A percentile compares a stretch with the other conserved stretches of the same genome.
Evolutionary conservation across 208 protist genomes (phyloP).

Genomic region (Jaenimonas drosophilae): DNA sequence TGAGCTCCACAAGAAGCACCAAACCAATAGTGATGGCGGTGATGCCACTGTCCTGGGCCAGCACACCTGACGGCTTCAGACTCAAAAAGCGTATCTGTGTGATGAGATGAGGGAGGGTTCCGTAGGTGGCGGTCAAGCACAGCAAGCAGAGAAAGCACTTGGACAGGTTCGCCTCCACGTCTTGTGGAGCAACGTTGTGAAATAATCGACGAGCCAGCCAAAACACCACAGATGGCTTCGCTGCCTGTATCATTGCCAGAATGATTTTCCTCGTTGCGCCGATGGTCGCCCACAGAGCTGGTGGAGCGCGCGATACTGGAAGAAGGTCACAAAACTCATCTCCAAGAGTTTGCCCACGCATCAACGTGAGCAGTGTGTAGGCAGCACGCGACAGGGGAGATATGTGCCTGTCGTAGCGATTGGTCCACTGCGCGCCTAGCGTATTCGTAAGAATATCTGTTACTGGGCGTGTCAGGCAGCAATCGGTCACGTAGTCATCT

Average conservation of each 20-base stretch:
- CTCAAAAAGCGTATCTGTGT: slow-evolving; percentile 57
- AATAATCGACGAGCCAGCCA: slow-evolving; percentile 38
- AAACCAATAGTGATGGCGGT: slow-evolving; percentile 65
- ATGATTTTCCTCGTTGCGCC: slow-evolving; percentile 31
- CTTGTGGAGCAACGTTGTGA: slow-evolving; percentile 38
- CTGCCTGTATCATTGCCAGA: slow-evolving; percentile 42
- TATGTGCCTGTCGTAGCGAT: slow-evolving; percentile 60
- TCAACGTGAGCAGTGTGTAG: slow-evolving; percentile 63
- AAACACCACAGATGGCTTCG: slow-evolving; percentile 45
- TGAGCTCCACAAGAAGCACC: slow-evolving; percentile 56
- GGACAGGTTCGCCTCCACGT: slow-evolving; percentile 46
- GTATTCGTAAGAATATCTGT: slow-evolving; percentile 59
- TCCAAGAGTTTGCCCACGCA: slow-evolving; percentile 66
- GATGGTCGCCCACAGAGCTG: slow-evolving; percentile 29
- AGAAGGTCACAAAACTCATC: slow-evolving; percentile 85
- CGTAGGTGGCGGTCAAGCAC: slow-evolving; percentile 78
- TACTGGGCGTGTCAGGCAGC: slow-evolving; percentile 37
- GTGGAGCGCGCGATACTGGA: slow-evolving; percentile 30
- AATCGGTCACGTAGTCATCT: slow-evolving; percentile 68
- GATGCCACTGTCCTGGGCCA: slow-evolving; percentile 45
- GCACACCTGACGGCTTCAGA: slow-evolving; percentile 40
- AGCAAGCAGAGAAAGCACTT: slow-evolving; percentile 38
- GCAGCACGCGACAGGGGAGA: slow-evolving; percentile 28
- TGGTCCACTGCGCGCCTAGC: slow-evolving; percentile 70
- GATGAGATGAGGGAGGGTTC: slow-evolving; percentile 58